phyloP scores from a whole-genome alignment of 768 basidiomycete species.

The Phlebiopsis flavidoalba region DNA sequence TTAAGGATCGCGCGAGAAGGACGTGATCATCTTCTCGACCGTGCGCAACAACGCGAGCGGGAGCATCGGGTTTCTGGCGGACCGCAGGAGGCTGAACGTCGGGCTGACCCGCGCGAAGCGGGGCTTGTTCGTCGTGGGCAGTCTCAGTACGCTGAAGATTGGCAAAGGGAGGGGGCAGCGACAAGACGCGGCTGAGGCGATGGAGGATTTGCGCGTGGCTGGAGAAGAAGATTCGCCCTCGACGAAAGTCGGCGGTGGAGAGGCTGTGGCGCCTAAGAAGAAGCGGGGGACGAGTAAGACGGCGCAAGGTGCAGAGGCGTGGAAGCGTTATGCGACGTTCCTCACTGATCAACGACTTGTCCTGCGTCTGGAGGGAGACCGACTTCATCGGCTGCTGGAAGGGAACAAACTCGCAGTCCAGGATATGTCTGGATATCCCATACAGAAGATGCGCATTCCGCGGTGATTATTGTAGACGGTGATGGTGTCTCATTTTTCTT shows the following conservation, averaged over 20 bases:
- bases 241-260: too few species aligned
- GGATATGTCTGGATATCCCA: background rate
- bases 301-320: constrained; percentile 17
- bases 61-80: constrained; percentile 84
- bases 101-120: constrained; percentile 86
- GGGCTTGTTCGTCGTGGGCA: constrained; percentile 80
- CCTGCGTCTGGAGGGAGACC: constrained; percentile 10
- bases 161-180: constrained; percentile 30
- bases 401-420: constrained; percentile 1
- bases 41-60: constrained; percentile 78
- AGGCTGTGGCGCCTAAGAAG: background rate
- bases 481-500: too few species aligned
- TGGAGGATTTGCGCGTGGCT: background rate
- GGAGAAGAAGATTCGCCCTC: background rate
- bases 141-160: constrained; percentile 53
- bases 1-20: constrained; percentile 81
- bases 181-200: background rate
- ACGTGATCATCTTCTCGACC: constrained; percentile 88
- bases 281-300: background rate
- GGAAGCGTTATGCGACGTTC: constrained; percentile 15
- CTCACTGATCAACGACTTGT: constrained; percentile 12
- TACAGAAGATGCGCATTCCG: too few species aligned
- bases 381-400: constrained; percentile 11
- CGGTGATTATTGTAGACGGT: too few species aligned
- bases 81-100: constrained; percentile 82